Evolutionary conservation across 495 filamentous ascomycete genomes (phyloP).

Genomic region (Opeltia flavorubescens): DNA sequence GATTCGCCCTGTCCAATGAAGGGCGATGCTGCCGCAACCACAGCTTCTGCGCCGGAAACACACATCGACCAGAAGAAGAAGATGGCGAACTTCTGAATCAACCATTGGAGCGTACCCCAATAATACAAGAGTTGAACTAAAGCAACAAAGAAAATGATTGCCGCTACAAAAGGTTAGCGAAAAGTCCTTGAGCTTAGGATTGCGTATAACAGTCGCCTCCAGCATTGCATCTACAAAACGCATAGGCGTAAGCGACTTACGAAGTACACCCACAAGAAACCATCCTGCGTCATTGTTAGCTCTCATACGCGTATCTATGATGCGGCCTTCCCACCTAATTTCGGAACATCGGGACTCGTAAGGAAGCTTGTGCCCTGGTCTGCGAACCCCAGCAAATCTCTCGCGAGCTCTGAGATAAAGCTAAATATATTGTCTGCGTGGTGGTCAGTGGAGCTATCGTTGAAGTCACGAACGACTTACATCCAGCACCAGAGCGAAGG

Average conservation of each 20-base stretch:
- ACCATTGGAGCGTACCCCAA: constrained; percentile 70
- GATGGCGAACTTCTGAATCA: constrained; percentile 66
- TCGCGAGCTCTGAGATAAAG: constrained; percentile 62
- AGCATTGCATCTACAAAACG: too few species aligned
- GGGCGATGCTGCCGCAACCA: constrained; percentile 84
- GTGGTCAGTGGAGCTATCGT: constrained; percentile 5
- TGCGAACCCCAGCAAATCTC: constrained; percentile 58
- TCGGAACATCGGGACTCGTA: constrained; percentile 33
- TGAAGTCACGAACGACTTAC: constrained; percentile 10
- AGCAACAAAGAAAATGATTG: constrained; percentile 88
- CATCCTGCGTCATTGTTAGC: too few species aligned
- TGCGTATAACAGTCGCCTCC: too few species aligned
- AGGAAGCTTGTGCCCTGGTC: constrained; percentile 54
- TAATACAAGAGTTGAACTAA: constrained; percentile 74
- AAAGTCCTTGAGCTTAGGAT: too few species aligned
- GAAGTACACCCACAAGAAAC: constrained; percentile 62
- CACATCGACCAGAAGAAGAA: constrained; percentile 85
- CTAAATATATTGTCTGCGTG: constrained; percentile 62
- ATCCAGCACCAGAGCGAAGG: constrained; percentile 57
- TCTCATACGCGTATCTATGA: too few species aligned
- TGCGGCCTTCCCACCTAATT: too few species aligned
- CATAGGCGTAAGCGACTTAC: neutral
- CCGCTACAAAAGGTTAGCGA: constrained; percentile 20
- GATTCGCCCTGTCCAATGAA: constrained; percentile 93
- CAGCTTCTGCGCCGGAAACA: constrained; percentile 86